A percentile compares a stretch with the other conserved stretches of the same genome.
Conservation (phyloP, 2,329 filamentous ascomycete genomes). For the Verruconis gallopava region DNA sequence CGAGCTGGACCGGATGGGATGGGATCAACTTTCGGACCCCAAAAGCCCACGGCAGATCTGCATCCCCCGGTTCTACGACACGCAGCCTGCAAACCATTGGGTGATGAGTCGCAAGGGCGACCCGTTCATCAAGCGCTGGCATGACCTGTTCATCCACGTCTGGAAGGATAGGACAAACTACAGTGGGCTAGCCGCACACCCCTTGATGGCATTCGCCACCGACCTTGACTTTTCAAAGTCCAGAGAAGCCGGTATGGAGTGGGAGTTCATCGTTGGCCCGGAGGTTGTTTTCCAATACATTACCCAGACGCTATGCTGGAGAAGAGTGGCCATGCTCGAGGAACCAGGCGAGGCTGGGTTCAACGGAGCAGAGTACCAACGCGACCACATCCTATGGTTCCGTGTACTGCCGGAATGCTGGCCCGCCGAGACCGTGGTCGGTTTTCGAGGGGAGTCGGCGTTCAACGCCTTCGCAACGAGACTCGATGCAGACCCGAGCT, state of each 20-base stretch:
- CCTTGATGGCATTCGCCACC: conserved; percentile 12
- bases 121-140: conserved; percentile 29
- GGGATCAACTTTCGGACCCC: conserved; percentile 27
- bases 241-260: conserved; percentile 16
- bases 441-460: conserved; percentile 17
- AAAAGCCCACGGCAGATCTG: conserved; percentile 22
- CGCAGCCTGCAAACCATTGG: conserved; percentile 29
- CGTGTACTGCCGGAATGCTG: conserved; percentile 17
- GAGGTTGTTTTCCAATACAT: conserved; percentile 26
- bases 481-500: conserved; percentile 16
- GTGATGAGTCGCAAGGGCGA: conserved; percentile 31
- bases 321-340: conserved; percentile 19
- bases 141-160: conserved; percentile 18
- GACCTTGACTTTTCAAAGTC: conserved; percentile 16
- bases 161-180: conserved; percentile 16
- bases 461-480: conserved; percentile 18
- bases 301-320: conserved; percentile 28
- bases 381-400: conserved; percentile 19
- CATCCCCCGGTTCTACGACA: conserved; percentile 17
- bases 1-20: conserved; percentile 26
- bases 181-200: conserved; percentile 14
- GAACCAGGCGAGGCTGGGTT: conserved; percentile 20
- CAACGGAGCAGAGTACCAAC: conserved; percentile 20
- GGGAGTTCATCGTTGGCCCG: conserved; percentile 22
- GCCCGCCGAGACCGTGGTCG: conserved; percentile 17